Base-by-base conservation (phyloP, 169 alveolate species). In the Plasmodium vivax region DNA sequence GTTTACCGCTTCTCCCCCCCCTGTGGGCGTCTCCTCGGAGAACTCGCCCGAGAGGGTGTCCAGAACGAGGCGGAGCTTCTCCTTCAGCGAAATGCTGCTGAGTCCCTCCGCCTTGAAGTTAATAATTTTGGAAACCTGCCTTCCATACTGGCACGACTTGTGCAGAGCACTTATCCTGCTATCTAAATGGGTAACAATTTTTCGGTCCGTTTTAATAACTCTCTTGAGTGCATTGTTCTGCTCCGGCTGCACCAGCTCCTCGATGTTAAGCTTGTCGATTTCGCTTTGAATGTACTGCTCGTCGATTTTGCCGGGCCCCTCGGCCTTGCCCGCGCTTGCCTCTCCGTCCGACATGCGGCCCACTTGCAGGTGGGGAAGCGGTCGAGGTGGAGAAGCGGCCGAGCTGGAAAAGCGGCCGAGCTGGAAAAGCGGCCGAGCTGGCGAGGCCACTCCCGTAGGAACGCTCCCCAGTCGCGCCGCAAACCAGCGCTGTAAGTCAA, bases 21-120 rank as follows among this genome's bases (percentile, higher is more conserved):
- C 10, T n/a, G n/a, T n/a, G n/a, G n/a, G n/a, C n/a, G n/a, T n/a
- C 54, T 10, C 34, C 10, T 51, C 81, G 19, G 72, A 5, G 71
- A 88, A 88, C 43, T 54, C 9, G 32, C 72, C 85, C 6, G 47
- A 16, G n/a, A 88, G 72, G 30, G 77, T 88, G 1, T 88, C 88
- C 45, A 80, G 32, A 19, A 88, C 58, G 10, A 88, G 82, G 10
- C 45, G 79, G 34, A 88, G 30, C 51, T 88, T 88, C 34, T 56
- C 90, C 73, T 77, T 88, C 27, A 88, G 36, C 0, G 94, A 51
- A 36, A 77, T 62, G 72, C 74, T 88, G 51, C 90, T 88, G 41
- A 88, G 82, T 14, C 94, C 88, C 51, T 88, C 94, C 45, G 94
- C 94, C 79, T 88, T 88, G 27, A 88, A 58, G 34, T 88, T 88